Percentiles rank a stretch among this genome's conserved stretches.
Evolutionary conservation across 176 grass and related monocot species (phyloP).

Genomic region (Carex scoparia): DNA sequence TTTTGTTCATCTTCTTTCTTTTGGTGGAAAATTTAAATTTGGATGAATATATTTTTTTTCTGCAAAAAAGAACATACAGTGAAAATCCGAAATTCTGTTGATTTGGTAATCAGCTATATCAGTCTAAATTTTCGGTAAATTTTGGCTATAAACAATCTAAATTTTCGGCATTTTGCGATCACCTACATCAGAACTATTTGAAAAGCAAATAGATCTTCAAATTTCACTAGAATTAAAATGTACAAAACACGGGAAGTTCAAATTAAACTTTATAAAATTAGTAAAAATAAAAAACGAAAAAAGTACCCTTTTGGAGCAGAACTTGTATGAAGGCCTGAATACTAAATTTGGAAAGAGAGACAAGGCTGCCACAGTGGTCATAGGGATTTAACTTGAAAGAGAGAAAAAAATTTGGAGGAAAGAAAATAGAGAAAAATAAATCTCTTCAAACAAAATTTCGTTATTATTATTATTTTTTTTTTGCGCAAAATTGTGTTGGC

Average conservation of each 20-base stretch:
- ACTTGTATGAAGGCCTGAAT: conserved; percentile 58
- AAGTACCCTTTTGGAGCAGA: conserved; percentile 61
- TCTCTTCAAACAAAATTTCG: neutral
- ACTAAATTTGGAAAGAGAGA: conserved; percentile 57
- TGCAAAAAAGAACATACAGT: neutral
- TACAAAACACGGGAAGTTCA: neutral
- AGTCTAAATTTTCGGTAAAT: neutral
- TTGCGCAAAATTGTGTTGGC: conserved; percentile 16
- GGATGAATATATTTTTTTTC: neutral
- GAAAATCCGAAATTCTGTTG: neutral
- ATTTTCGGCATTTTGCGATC: neutral
- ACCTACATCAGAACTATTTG: neutral
- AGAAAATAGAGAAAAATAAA: conserved; percentile 6
- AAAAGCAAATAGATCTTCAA: neutral
- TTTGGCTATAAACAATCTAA: neutral
- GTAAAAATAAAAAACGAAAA: neutral
- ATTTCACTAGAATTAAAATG: neutral
- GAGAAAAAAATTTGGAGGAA: conserved; percentile 8
- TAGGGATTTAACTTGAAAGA: conserved; percentile 31
- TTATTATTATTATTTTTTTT: neutral
- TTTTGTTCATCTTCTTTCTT: neutral
- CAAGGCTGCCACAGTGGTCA: conserved; percentile 64
- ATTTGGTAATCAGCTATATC: neutral
- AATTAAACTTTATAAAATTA: neutral
- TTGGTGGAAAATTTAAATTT: neutral